A percentile compares a stretch with the other conserved stretches of the same genome.
These are phyloP conservation scores for Trichoderma breve DNA, from an alignment of 2,329 filamentous ascomycete genomes.

Conservation along the genomic window DNA sequence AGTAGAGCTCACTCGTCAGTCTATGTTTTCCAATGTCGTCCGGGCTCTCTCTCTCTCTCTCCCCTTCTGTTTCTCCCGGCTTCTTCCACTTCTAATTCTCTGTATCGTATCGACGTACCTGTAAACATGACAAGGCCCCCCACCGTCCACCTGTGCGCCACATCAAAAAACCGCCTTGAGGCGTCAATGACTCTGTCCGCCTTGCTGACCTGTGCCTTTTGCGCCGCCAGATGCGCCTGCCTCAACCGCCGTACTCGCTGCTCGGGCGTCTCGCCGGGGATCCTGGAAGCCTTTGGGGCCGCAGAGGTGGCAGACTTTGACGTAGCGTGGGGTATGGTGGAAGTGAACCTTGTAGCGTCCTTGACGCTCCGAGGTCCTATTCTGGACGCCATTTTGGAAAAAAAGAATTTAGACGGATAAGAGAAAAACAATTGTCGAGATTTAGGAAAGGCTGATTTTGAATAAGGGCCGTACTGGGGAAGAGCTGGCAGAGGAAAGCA, in stretches of 20 bases:
- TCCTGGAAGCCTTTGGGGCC: slow-evolving; percentile 28
- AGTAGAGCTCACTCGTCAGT: slow-evolving; percentile 27
- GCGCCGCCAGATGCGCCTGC: slow-evolving; percentile 65
- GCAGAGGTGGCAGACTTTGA: slow-evolving; percentile 51
- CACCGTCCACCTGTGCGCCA: slow-evolving; percentile 55
- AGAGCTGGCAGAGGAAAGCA: not conserved
- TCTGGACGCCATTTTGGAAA: slow-evolving; percentile 39
- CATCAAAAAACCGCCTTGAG: slow-evolving; percentile 52
- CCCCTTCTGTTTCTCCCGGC: not conserved
- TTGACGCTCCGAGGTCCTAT: slow-evolving; percentile 65
- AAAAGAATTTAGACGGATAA: not conserved
- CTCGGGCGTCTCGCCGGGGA: slow-evolving; percentile 60
- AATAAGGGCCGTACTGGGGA: not conserved
- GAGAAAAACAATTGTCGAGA: not conserved
- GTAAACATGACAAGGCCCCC: slow-evolving; percentile 56
- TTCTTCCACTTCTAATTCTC: not conserved
- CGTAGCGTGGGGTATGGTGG: slow-evolving; percentile 59
- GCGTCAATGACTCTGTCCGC: slow-evolving; percentile 50
- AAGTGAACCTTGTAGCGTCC: slow-evolving; percentile 72
- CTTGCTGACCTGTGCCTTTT: slow-evolving; percentile 54
- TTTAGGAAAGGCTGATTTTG: not conserved
- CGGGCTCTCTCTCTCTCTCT: not conserved
- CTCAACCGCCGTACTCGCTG: slow-evolving; percentile 68
- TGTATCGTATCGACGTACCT: slow-evolving; percentile 38
- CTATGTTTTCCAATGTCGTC: not conserved